phyloP scores from a whole-genome alignment of 139 green algal genomes.

The Deuterostichococcus epilithicus region DNA sequence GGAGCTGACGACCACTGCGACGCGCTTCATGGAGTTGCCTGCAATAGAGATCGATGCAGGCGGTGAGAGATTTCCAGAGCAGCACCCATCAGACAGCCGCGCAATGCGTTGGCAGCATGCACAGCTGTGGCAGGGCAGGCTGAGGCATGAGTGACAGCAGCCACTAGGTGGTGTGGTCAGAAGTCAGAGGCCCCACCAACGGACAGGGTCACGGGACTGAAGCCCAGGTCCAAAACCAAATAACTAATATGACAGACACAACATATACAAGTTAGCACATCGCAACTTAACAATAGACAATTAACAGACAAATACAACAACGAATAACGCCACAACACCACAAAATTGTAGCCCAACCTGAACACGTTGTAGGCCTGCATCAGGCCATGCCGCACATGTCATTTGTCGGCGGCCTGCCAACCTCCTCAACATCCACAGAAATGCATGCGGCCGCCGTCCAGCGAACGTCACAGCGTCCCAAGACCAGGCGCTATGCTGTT shows the following conservation, averaged over 20 bases:
- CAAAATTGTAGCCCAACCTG: too few relatives aligned
- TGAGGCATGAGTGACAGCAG: too few relatives aligned
- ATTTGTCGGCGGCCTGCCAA: not conserved
- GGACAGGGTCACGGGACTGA: constrained; percentile 81
- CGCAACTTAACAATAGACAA: too few relatives aligned
- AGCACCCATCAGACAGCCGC: not conserved
- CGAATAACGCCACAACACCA: too few relatives aligned
- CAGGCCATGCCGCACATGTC: not conserved
- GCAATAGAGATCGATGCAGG: not conserved
- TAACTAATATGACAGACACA: too few relatives aligned
- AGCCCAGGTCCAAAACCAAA: constrained; percentile 83
- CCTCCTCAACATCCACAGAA: not conserved
- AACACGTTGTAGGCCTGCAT: constrained; percentile 9
- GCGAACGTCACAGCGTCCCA: too few relatives aligned
- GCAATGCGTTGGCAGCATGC: not conserved
- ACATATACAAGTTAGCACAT: too few relatives aligned
- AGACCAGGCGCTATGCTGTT: too few relatives aligned
- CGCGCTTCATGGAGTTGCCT: constrained; percentile 93
- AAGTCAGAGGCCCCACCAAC: constrained; percentile 27
- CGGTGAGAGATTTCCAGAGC: not conserved
- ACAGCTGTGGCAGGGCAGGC: too few relatives aligned
- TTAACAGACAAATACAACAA: too few relatives aligned
- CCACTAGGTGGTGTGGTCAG: too few relatives aligned
- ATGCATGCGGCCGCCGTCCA: constrained; percentile 63
- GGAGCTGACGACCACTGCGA: constrained; percentile 78